These are phyloP conservation scores for Scedosporium apiospermum DNA, from an alignment of 2,329 filamentous ascomycete species.

Conservation along the genomic window DNA sequence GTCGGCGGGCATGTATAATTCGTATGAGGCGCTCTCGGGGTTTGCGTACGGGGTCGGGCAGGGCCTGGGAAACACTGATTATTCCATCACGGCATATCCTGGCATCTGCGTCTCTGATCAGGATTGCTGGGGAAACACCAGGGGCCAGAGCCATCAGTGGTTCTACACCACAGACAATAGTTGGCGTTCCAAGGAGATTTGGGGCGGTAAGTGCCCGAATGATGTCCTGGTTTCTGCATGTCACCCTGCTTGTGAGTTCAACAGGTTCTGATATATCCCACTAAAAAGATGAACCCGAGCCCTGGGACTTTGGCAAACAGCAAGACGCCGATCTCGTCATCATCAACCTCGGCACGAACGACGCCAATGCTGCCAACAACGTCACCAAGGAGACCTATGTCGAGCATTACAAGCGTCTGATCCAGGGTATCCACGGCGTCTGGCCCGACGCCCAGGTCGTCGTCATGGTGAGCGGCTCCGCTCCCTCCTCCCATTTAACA, in stretches of 20 bases:
- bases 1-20: slow-evolving; percentile 45
- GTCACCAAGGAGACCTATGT: slow-evolving; percentile 28
- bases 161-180: slow-evolving; percentile 46
- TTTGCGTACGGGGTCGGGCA: slow-evolving; percentile 46
- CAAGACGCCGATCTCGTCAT: slow-evolving; percentile 33
- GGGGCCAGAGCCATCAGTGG: slow-evolving; percentile 46
- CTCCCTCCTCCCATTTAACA: not conserved
- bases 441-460: slow-evolving; percentile 36
- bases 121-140: slow-evolving; percentile 42
- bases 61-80: slow-evolving; percentile 49
- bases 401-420: slow-evolving; percentile 31
- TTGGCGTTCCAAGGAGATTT: slow-evolving; percentile 31
- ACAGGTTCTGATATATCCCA: not conserved
- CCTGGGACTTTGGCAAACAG: slow-evolving; percentile 33
- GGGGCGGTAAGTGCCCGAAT: slow-evolving; percentile 24
- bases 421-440: slow-evolving; percentile 35
- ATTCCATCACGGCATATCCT: slow-evolving; percentile 46
- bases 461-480: slow-evolving; percentile 24
- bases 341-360: slow-evolving; percentile 38
- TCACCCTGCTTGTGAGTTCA: not conserved
- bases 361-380: slow-evolving; percentile 31
- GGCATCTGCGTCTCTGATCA: slow-evolving; percentile 48
- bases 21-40: slow-evolving; percentile 46
- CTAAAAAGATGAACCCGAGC: slow-evolving; percentile 27
- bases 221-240: not conserved